A percentile compares a stretch with the other conserved stretches of the same genome.
phyloP scores from a whole-genome alignment of 2,329 filamentous ascomycete species.

The Trichoderma sp. region DNA sequence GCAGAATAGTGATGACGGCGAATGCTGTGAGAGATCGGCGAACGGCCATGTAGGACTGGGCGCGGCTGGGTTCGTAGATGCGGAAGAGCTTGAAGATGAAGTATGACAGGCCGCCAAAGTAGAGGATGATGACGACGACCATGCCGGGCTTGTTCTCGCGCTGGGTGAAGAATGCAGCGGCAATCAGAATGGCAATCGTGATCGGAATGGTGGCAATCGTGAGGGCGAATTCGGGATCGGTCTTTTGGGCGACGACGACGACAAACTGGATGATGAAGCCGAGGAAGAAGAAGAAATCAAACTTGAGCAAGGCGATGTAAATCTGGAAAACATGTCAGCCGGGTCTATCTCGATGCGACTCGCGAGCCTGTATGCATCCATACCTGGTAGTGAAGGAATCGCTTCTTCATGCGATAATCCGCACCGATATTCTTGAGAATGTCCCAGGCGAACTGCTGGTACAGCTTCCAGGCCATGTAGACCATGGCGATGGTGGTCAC shows the following conservation, averaged over 20 bases:
- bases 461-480: constrained; percentile 88
- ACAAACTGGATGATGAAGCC: constrained; percentile 98
- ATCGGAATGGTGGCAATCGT: constrained; percentile 89
- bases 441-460: constrained; percentile 98
- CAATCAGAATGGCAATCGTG: constrained; percentile 84
- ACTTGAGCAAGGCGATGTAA: constrained; percentile 96
- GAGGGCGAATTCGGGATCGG: constrained; percentile 76
- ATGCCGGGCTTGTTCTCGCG: constrained; percentile 81
- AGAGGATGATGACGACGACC: constrained; percentile 76
- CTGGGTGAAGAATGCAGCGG: constrained; percentile 82
- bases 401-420: constrained; percentile 93
- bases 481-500: constrained; percentile 72
- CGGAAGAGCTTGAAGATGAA: constrained; percentile 98
- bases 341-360: not conserved
- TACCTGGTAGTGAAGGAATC: constrained; percentile 95
- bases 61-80: constrained; percentile 75
- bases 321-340: constrained; percentile 60
- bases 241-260: constrained; percentile 75
- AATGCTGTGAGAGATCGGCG: constrained; percentile 88
- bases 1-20: constrained; percentile 84
- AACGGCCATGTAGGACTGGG: constrained; percentile 71
- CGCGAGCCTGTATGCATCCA: constrained; percentile 29
- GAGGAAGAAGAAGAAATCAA: constrained; percentile 99
- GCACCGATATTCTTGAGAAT: constrained; percentile 99
- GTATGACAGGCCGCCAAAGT: constrained; percentile 86